Base-by-base conservation (phyloP, 208 protist species). In the Novymonas esmeraldas region DNA sequence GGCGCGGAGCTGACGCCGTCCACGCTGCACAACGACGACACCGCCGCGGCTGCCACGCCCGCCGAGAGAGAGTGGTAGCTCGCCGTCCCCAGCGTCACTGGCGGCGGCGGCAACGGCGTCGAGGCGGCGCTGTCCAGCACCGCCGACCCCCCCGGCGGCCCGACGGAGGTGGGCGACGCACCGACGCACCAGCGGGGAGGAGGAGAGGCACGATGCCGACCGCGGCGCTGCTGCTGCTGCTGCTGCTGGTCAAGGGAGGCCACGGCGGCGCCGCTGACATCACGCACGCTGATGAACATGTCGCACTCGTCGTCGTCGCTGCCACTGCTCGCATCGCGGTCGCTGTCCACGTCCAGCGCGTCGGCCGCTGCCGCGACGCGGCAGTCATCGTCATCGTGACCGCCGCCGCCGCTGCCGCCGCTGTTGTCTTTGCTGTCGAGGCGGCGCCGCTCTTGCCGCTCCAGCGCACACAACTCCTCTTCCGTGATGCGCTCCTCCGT, bases 21-120 rank as follows among this genome's bases (percentile, higher is more conserved):
- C 7, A 11, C 36, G 36, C 36, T 11, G 36, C 5, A 41, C 36
- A 5, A 11, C 4, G 28, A 22, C 2, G 10, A 2, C 49, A 33
- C 14, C 4, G 49, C 6, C 22, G 49, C 42, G 5, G 46, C 50
- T 13, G 44, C 42, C 2, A 34, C 22, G 24, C 46, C 14, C 5
- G 48, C 48, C n/a, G 68, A 52, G 2, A 56, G 67, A 2, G 67
- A 67, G 62, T 70, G 57, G 31, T 70, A 69, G n/a, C 64, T 74
- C 14, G 66, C 73, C 1, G 73, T 79, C 42, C 60, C 46, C 36
- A 61, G 31, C 3, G 52, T 49, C 1, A 36, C 44, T 1, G 45
- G 65, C 29, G 73, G 65, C 3, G 20, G 64, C 14, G 33, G 26
- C 24, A 38, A 10, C 14, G 46, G 33, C 7, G 46, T 52, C 6